These are phyloP conservation scores for barley (Hordeum vulgare) DNA, from an alignment of 176 grass and related monocot genomes.

Conservation along the genomic window DNA sequence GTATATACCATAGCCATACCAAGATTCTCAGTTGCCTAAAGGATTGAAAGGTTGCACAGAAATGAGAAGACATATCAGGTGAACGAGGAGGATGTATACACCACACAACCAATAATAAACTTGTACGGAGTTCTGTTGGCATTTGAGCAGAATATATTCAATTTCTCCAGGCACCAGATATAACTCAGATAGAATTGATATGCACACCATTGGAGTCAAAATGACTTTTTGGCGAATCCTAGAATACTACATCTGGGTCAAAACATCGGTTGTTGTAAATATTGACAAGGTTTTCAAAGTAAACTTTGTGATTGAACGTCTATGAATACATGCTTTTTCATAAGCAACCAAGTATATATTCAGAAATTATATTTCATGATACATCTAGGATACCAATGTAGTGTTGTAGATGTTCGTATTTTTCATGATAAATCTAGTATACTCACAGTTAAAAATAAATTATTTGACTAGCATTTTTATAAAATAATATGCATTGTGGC, in stretches of 20 bases:
- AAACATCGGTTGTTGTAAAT: background rate
- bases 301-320: background rate
- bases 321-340: background rate
- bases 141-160: conserved; percentile 12
- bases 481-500: background rate
- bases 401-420: background rate
- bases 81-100: background rate
- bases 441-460: background rate
- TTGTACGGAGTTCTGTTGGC: background rate
- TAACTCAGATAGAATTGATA: background rate
- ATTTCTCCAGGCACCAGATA: background rate
- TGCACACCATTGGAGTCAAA: background rate
- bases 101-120: background rate
- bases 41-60: conserved; percentile 19
- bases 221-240: background rate
- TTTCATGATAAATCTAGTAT: too few relatives aligned
- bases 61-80: conserved; percentile 10
- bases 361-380: background rate
- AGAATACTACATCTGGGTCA: background rate
- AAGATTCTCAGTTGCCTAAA: conserved; percentile 85
- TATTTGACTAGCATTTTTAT: background rate
- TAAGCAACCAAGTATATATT: background rate
- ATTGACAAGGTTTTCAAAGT: background rate
- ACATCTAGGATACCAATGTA: background rate
- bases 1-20: conserved; percentile 99